phyloP scores from a whole-genome alignment of 306 rosid species.

The Acacia confusa region DNA sequence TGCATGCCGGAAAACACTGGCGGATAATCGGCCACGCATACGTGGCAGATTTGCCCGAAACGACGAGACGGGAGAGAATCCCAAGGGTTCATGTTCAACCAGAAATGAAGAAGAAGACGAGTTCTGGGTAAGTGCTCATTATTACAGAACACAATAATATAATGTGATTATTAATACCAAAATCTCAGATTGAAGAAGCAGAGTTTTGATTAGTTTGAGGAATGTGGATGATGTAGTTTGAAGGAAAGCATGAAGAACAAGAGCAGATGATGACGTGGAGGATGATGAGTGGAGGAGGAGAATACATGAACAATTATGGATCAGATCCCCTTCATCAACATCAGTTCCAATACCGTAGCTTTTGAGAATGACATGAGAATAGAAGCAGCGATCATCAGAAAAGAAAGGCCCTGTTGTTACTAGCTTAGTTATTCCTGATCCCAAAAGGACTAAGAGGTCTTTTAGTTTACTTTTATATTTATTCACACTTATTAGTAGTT shows the following conservation, averaged over 20 bases:
- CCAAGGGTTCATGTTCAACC: slow-evolving; percentile 56
- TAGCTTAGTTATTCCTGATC: too few relatives aligned
- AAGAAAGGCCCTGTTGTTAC: not conserved
- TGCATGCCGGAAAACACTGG: slow-evolving; percentile 95
- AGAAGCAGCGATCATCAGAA: not conserved
- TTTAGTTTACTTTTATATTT: not conserved
- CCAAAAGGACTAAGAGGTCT: not conserved
- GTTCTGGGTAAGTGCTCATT: slow-evolving; percentile 58
- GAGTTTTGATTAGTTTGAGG: not conserved
- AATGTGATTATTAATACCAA: not conserved
- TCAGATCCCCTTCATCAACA: slow-evolving; percentile 27
- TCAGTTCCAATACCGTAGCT: slow-evolving; percentile 60
- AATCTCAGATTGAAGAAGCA: not conserved
- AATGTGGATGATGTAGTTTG: slow-evolving; percentile 43
- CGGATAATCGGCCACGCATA: slow-evolving; percentile 91
- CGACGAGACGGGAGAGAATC: slow-evolving; percentile 61
- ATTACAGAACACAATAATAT: not conserved
- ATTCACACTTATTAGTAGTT: not conserved
- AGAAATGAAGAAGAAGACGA: slow-evolving; percentile 73
- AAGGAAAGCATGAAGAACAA: slow-evolving; percentile 53
- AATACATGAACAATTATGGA: slow-evolving; percentile 42
- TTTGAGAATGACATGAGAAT: slow-evolving; percentile 25
- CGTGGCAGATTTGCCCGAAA: slow-evolving; percentile 97
- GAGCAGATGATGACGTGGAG: slow-evolving; percentile 39
- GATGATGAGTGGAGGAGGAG: slow-evolving; percentile 30